Evolutionary conservation across 495 filamentous ascomycete genomes (phyloP), one percentile per base, ranked within the genome.

Genomic region (Neurospora hispaniola): DNA sequence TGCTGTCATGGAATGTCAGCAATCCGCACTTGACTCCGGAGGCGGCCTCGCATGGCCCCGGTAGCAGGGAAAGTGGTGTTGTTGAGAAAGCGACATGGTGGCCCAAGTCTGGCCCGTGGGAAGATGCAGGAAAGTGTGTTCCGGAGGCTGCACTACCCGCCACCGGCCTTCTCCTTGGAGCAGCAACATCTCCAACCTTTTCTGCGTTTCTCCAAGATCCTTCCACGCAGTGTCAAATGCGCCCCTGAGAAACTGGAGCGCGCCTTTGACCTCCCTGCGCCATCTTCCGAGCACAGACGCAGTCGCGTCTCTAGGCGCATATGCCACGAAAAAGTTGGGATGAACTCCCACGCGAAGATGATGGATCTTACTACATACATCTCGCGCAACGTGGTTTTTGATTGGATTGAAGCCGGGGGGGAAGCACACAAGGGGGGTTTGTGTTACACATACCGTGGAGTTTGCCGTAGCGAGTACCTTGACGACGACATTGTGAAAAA

Each of bases 391-490:
- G 27, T 27, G 27, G 23, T 31, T 62, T 18, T 27, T 14, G 54
- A 66, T 66, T 62, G 12, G 54, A 27, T 31, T 31, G 27, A 18
- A 62, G 14, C 40, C 40, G 9, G 48, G 23, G 11, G 46, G 2
- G 23, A 59, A 59, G 48, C 48, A 59, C 27, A 62, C 48, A 31
- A 62, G 16, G 54, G 27, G 48, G 54, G 23, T 35, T 31, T 66
- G 54, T 59, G 35, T 59, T 59, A 66, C 27, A 66, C 54, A 14
- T 79, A 87, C 86, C 80, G 85, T 41, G 86, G 86, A 70, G 85
- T 88, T 79, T 85, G 83, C 48, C 86, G 75, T 43, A 86, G 74
- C 11, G 84, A 86, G 68, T 86, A 86, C 73, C 81, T 73, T 16
- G 74, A 71, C 72, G 74, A 66, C 72, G 54, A 66, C 54, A 66